Base-by-base conservation (phyloP, 805 yeast species). In the Trichomonascus vanleenenianus region DNA sequence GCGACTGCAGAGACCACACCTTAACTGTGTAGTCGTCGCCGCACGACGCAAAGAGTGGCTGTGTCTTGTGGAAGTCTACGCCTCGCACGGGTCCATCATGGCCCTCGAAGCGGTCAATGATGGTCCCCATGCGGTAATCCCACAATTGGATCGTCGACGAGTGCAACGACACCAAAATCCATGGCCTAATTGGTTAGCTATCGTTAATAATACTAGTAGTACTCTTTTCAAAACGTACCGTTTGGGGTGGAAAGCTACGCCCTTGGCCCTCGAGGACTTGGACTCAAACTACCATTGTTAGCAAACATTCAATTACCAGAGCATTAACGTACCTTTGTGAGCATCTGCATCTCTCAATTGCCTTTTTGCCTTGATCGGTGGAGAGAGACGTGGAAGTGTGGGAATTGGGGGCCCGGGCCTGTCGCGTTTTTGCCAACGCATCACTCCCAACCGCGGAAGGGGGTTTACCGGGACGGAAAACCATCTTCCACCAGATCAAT, bases 61-160 rank as follows among this genome's bases (percentile, higher is more conserved):
- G 98, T 3, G 97, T 87, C 48, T 97, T 97, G 68, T 93, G 99
- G 75, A 93, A 91, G 63, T 81, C 91, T 36, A 93, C 85, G 49
- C 89, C 81, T 67, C 99, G 81, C 20, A 93, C 98, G 2, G 98
- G 97, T 22, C 99, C 99, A 59, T 85, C 96, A 64, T 93, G 99
- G 58, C 91, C 98, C 67, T 93, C 98, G 60, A 88, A 93, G 48
- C 97, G 78, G 65, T 89, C 97, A 62, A 93, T 81, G 62, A 93
- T 70, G 2, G 97, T 88, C 38, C 99, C 99, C 99, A 93, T 93
- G 60, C 99, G 81, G 68, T 94, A 93, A 67, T 93, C 99, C 99
- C 99, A 93, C 53, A 93, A 74, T 66, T 94, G 98, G 63, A 93
- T 91, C n/a, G 96, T 88, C n/a, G 96, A 87, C 22, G 96, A 85